These are phyloP conservation scores for Nakaseomyces kungkrabaensis DNA, from an alignment of 1,139 yeast genomes.

Conservation along the genomic window DNA sequence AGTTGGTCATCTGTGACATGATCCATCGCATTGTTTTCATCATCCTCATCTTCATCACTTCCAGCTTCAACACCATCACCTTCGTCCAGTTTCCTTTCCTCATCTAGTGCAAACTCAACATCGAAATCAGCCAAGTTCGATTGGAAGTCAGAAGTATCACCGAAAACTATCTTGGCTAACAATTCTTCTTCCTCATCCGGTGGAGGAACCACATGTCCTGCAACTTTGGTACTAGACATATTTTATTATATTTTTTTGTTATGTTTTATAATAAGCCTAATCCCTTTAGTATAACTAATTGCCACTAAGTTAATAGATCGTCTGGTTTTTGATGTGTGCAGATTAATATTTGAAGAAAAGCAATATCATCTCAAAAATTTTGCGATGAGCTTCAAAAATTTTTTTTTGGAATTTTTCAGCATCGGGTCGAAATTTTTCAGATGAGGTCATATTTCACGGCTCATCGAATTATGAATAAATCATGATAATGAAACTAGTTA, in stretches of 20 bases:
- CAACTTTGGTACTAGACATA: background rate
- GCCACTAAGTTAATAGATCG: no score
- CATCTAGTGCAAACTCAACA: slow-evolving; percentile 42
- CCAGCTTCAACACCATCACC: slow-evolving; percentile 29
- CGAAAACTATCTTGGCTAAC: slow-evolving; percentile 80
- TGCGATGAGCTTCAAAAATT: slow-evolving; percentile 1
- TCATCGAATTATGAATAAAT: background rate
- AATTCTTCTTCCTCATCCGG: slow-evolving; percentile 76
- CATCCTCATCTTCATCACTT: slow-evolving; percentile 27
- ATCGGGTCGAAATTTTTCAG: background rate
- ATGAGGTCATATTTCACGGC: background rate
- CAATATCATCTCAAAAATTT: background rate
- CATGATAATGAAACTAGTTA: background rate
- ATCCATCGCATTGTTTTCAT: slow-evolving; percentile 20
- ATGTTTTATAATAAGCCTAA: background rate
- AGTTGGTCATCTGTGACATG: slow-evolving; percentile 46
- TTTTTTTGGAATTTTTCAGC: background rate
- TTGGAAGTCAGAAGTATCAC: slow-evolving; percentile 76
- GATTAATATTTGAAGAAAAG: no score
- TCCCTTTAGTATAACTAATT: no score
- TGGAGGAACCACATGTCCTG: slow-evolving; percentile 35
- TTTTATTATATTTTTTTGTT: background rate
- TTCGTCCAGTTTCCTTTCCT: slow-evolving; percentile 33
- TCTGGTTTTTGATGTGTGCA: no score
- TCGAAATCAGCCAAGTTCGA: slow-evolving; percentile 48